Percentiles rank a stretch among this genome's conserved stretches.
These are phyloP conservation scores for Coemansia sp. DNA, from an alignment of 192 early-diverging fungal species.

Conservation along the genomic window DNA sequence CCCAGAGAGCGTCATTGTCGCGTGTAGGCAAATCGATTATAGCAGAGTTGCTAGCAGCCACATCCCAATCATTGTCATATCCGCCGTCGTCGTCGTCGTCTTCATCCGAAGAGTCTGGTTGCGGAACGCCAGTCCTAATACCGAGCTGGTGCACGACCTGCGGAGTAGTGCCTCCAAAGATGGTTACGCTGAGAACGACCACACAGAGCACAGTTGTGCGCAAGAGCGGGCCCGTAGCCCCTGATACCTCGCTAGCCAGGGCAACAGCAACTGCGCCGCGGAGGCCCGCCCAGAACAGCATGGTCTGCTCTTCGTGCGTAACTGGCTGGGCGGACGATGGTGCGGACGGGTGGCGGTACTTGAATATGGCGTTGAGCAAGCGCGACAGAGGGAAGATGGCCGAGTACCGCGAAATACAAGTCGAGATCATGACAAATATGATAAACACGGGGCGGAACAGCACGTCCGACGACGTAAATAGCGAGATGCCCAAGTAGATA, in stretches of 20 bases:
- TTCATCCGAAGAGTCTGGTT: slow-evolving; percentile 51
- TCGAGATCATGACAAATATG: slow-evolving; percentile 71
- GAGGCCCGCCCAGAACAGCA: slow-evolving; percentile 95
- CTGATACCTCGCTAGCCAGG: slow-evolving; percentile 77
- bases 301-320: slow-evolving; percentile 67
- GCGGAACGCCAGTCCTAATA: slow-evolving; percentile 70
- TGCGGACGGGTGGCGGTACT: slow-evolving; percentile 56
- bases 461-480: slow-evolving; percentile 78
- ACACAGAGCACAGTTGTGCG: slow-evolving; percentile 89
- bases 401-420: slow-evolving; percentile 82
- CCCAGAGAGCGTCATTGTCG: background rate
- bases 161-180: slow-evolving; percentile 90
- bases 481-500: slow-evolving; percentile 90
- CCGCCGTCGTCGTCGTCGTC: slow-evolving; percentile 18
- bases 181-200: slow-evolving; percentile 84
- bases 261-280: slow-evolving; percentile 98
- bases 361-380: slow-evolving; percentile 74
- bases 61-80: background rate
- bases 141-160: slow-evolving; percentile 73
- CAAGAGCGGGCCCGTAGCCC: slow-evolving; percentile 66
- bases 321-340: slow-evolving; percentile 52
- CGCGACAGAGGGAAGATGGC: slow-evolving; percentile 82
- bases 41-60: slow-evolving; percentile 1
- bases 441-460: slow-evolving; percentile 76
- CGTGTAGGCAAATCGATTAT: slow-evolving; percentile 3